A percentile compares a stretch with the other conserved stretches of the same genome.
These are phyloP conservation scores for Eucalyptus globulus DNA, from an alignment of 345 rosid species.

Conservation along the genomic window DNA sequence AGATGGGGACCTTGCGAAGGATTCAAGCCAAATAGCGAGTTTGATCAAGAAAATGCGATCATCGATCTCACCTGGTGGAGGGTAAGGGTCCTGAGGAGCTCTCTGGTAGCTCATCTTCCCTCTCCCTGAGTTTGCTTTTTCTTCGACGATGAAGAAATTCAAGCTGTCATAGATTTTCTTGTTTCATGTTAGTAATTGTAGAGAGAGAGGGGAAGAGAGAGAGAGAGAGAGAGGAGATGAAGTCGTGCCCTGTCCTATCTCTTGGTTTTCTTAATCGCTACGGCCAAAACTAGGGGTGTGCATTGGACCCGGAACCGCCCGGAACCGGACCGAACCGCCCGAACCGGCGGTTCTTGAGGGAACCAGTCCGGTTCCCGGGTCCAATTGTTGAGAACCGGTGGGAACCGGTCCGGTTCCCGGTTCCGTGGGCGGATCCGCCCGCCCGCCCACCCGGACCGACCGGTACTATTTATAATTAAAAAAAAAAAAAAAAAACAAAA, in stretches of 20 bases:
- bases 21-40: neutral
- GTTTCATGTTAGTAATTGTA: neutral
- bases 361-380: no score
- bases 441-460: no score
- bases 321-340: no score
- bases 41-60: neutral
- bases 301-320: no score
- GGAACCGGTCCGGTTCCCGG: no score
- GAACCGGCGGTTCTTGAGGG: no score
- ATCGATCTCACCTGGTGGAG: constrained; percentile 40
- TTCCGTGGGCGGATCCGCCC: no score
- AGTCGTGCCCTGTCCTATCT: neutral
- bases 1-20: constrained; percentile 28
- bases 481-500: no score
- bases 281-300: neutral
- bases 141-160: no score
- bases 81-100: constrained; percentile 35
- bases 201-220: neutral
- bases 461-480: no score
- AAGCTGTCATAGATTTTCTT: neutral
- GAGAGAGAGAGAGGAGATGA: neutral
- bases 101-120: constrained; percentile 51
- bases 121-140: neutral
- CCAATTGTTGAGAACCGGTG: no score
- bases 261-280: neutral